Conservation (phyloP, 2,329 filamentous ascomycete species). For the Pleurostoma richardsiae region DNA sequence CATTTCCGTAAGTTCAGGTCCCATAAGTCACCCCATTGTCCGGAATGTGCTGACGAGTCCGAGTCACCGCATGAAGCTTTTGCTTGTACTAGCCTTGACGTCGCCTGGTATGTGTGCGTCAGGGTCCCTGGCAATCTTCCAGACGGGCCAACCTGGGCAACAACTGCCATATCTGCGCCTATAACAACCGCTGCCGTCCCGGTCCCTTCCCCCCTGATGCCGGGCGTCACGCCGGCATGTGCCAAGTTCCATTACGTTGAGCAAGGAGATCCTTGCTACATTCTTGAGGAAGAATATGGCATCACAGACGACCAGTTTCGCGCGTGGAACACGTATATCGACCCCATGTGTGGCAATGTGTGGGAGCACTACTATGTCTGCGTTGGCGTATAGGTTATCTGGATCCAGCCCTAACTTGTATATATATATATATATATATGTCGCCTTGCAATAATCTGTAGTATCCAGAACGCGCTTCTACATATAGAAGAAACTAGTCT, state of each 20-base stretch:
- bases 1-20: too few relatives aligned
- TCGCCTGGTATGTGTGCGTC: too few relatives aligned
- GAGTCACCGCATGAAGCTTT: too few relatives aligned
- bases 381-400: conserved; percentile 10
- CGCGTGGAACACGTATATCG: conserved; percentile 21
- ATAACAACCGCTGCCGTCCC: conserved; percentile 3
- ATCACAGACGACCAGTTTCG: conserved; percentile 19
- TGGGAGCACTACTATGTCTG: conserved; percentile 29
- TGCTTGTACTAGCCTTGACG: too few relatives aligned
- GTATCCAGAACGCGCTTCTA: too few relatives aligned
- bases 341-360: conserved; percentile 25
- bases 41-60: too few relatives aligned
- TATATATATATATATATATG: too few relatives aligned
- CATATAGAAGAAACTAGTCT: too few relatives aligned
- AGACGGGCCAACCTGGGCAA: too few relatives aligned
- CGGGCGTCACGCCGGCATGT: conserved; percentile 8
- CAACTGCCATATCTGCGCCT: background rate
- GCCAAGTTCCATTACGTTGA: conserved; percentile 6
- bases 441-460: too few relatives aligned
- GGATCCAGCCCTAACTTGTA: background rate
- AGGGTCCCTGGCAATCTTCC: too few relatives aligned
- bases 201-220: conserved; percentile 9
- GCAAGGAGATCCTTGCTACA: conserved; percentile 9
- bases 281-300: conserved; percentile 15
- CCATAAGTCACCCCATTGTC: too few relatives aligned